Conservation (phyloP, 768 basidiomycete genomes). For the Phaeotremella skinneri region DNA sequence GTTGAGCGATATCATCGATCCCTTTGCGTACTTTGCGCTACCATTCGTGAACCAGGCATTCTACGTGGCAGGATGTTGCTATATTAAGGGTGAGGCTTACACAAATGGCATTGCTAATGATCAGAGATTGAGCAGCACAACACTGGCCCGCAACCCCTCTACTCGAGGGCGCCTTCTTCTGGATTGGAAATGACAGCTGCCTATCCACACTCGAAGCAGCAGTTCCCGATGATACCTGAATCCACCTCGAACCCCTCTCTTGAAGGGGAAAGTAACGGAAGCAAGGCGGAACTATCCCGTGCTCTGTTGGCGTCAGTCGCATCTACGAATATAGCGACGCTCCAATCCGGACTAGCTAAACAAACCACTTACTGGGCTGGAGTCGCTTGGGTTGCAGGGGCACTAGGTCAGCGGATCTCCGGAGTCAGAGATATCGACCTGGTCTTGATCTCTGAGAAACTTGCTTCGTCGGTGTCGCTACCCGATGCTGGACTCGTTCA, state of each 20-base stretch:
- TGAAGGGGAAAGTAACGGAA: background rate
- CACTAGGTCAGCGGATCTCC: constrained; percentile 25
- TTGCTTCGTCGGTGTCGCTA: constrained; percentile 16
- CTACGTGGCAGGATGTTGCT: constrained; percentile 35
- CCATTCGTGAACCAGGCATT: constrained; percentile 41
- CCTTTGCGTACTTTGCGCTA: constrained; percentile 20
- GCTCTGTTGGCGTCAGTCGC: constrained; percentile 26
- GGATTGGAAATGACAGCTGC: background rate
- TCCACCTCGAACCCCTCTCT: background rate
- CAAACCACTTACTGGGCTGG: constrained; percentile 29
- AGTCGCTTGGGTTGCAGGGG: constrained; percentile 26
- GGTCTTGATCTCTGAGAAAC: constrained; percentile 23
- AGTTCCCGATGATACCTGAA: constrained; percentile 8
- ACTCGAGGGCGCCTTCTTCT: background rate
- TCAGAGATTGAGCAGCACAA: constrained; percentile 16
- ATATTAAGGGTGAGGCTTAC: constrained; percentile 31
- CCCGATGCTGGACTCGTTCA: constrained; percentile 32
- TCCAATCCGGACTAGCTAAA: constrained; percentile 28
- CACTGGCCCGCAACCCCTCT: background rate
- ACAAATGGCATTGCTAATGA: background rate
- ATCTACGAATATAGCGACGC: constrained; percentile 22
- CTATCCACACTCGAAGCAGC: background rate
- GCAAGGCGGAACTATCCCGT: constrained; percentile 11
- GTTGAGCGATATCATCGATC: constrained; percentile 35
- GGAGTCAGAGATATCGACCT: constrained; percentile 27